Percentiles rank a stretch among this genome's conserved stretches.
Evolutionary conservation across 1,284 basidiomycete genomes (phyloP).

Genomic region (Trichosporon ovoides): DNA sequence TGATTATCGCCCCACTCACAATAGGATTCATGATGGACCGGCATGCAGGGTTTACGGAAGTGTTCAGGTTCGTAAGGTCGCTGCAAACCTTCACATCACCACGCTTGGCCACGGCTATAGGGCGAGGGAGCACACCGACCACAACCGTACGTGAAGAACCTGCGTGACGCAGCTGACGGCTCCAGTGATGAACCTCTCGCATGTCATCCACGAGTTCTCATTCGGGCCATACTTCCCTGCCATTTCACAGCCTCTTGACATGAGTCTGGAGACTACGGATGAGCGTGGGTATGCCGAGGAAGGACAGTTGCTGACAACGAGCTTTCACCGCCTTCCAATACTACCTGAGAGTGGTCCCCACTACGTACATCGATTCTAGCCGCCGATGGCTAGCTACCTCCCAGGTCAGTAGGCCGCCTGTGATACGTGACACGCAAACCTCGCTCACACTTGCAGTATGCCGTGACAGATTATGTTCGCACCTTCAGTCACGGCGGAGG

Average conservation of each 20-base stretch:
- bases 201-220: conserved; percentile 93
- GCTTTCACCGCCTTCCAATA: conserved; percentile 96
- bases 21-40: conserved; percentile 60
- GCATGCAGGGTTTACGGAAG: conserved; percentile 84
- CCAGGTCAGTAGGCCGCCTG: conserved; percentile 28
- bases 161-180: background rate
- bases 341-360: conserved; percentile 90
- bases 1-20: conserved; percentile 65
- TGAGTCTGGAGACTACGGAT: conserved; percentile 74
- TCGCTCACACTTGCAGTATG: conserved; percentile 60
- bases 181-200: conserved; percentile 90
- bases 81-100: conserved; percentile 83
- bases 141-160: conserved; percentile 56
- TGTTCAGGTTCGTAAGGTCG: conserved; percentile 82
- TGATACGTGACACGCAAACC: too few species aligned
- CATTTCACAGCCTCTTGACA: conserved; percentile 89
- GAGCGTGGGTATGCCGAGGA: conserved; percentile 58
- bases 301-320: conserved; percentile 38
- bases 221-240: conserved; percentile 96
- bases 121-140: conserved; percentile 79
- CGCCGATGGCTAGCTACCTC: conserved; percentile 63
- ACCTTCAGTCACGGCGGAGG: conserved; percentile 69
- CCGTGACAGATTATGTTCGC: conserved; percentile 86
- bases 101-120: conserved; percentile 91
- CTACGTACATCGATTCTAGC: conserved; percentile 75